Base-by-base conservation (phyloP, 352 stramenopile genomes). In the Globisporangium cederbergense region DNA sequence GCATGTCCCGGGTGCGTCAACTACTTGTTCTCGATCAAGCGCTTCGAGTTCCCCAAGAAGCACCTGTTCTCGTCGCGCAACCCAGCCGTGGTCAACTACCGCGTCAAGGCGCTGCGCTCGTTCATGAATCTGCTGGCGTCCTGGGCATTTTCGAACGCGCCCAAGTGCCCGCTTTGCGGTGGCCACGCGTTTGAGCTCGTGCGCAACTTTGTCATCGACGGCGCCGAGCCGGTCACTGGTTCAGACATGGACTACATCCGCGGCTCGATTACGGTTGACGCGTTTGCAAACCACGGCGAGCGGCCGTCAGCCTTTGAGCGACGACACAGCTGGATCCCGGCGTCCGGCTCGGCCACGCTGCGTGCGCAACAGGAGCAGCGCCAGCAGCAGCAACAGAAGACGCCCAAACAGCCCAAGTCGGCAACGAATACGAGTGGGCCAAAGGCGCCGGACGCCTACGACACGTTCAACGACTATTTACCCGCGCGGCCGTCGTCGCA, bases 1-100 rank as follows among this genome's bases (percentile, higher is more conserved):
- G 93, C 86, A 30, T 95, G 87, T 34, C 87, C 87, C 1, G 83
- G 87, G 4, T 95, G 87, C 64, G 56, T 83, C 45, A 92, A 91
- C 62, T 94, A 94, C 58, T 66, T 93, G 50, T 76, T 90, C 68
- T 74, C 83, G 43, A 84, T 95, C 69, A 72, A 83, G 66, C 71
- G 76, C 62, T 95, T 95, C 65, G 79, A 88, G 46, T 95, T 95
- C 61, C 87, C 87, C 0, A 93, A 93, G 72, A 95, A 95, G 71
- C 87, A 95, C 66, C 49, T 92, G 5, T 93, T 95, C 61, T 86
- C 81, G 13, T 93, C 87, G 13, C 73, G 79, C 49, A 87, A 82
- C 51, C 76, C 80, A n/a, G 69, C 82, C 2, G 85, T 95, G 5
- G 66, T 95, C 58, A 93, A 95, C 71, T 95, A 95, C 65, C 87